These are phyloP conservation scores for Pestalotiopsis fici DNA, from an alignment of 2,329 filamentous ascomycete genomes.

Conservation along the genomic window DNA sequence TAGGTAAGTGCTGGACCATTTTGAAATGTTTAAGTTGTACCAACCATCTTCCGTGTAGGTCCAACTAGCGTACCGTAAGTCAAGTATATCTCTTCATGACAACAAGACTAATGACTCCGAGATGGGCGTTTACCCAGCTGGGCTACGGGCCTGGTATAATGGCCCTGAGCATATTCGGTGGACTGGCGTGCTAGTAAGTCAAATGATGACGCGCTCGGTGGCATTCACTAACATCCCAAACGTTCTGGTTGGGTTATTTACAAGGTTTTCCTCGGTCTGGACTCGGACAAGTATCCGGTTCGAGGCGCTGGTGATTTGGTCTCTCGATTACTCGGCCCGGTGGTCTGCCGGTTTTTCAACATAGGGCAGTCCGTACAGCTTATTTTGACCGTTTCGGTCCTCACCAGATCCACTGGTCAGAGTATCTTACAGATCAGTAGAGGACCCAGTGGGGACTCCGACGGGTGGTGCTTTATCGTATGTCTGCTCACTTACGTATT, in stretches of 20 bases:
- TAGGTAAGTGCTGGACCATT: slow-evolving; percentile 22
- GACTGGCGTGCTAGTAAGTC: slow-evolving; percentile 32
- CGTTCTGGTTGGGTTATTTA: slow-evolving; percentile 46
- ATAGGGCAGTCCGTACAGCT: slow-evolving; percentile 47
- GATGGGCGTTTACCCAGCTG: slow-evolving; percentile 25
- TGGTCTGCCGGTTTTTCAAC: slow-evolving; percentile 47
- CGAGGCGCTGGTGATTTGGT: slow-evolving; percentile 47
- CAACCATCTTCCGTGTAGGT: neutral
- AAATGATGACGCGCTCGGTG: no score
- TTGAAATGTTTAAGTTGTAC: no score
- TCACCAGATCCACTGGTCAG: slow-evolving; percentile 54
- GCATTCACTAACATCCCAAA: neutral
- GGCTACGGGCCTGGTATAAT: slow-evolving; percentile 38
- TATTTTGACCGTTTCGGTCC: slow-evolving; percentile 49
- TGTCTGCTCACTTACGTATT: slow-evolving; percentile 52
- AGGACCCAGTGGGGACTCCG: slow-evolving; percentile 13
- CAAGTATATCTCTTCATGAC: neutral
- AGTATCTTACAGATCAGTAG: slow-evolving; percentile 48
- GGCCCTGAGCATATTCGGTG: slow-evolving; percentile 45
- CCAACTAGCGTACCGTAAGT: neutral
- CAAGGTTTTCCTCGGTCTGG: slow-evolving; percentile 43
- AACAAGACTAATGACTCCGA: neutral
- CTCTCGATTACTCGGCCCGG: slow-evolving; percentile 46
- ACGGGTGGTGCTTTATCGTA: slow-evolving; percentile 51
- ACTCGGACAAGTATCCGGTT: slow-evolving; percentile 46